Conservation (phyloP, 371 early-diverging fungal species). For the Mucor irregularis region DNA sequence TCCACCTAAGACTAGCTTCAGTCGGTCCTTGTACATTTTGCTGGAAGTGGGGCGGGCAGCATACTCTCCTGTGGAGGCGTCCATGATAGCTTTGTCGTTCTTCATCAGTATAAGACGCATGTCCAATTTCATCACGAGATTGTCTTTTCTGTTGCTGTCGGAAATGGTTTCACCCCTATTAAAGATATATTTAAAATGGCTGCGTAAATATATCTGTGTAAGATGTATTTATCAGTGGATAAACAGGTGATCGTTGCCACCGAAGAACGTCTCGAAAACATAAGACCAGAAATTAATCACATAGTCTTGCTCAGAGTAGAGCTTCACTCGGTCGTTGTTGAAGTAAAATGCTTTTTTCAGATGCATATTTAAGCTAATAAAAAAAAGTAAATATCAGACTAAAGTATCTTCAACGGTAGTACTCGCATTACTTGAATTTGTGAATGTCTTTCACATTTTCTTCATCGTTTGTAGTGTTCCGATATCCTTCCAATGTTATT, state of each 20-base stretch:
- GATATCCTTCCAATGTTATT: no score
- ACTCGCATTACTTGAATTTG: no score
- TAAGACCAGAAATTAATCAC: slow-evolving; percentile 4
- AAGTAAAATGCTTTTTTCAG: not conserved
- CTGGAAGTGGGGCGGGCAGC: not conserved
- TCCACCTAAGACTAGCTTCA: not conserved
- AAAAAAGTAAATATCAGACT: no score
- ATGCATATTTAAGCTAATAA: not conserved
- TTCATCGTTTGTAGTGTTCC: no score
- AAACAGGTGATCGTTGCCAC: not conserved
- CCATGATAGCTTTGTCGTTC: not conserved
- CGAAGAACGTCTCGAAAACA: slow-evolving; percentile 1
- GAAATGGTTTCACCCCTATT: not conserved
- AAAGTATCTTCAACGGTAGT: no score
- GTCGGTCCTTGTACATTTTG: not conserved
- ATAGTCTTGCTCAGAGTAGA: slow-evolving; percentile 8
- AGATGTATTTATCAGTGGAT: not conserved
- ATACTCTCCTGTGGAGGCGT: slow-evolving; percentile 1
- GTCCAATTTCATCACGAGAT: not conserved
- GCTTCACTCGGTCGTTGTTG: not conserved
- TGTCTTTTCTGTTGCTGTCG: not conserved
- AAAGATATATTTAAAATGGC: not conserved
- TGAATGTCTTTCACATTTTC: no score
- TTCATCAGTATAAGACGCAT: slow-evolving; percentile 1
- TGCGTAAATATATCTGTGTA: not conserved